phyloP scores from a whole-genome alignment of 1,284 basidiomycete genomes.

The Limonomyces culmigenus region DNA sequence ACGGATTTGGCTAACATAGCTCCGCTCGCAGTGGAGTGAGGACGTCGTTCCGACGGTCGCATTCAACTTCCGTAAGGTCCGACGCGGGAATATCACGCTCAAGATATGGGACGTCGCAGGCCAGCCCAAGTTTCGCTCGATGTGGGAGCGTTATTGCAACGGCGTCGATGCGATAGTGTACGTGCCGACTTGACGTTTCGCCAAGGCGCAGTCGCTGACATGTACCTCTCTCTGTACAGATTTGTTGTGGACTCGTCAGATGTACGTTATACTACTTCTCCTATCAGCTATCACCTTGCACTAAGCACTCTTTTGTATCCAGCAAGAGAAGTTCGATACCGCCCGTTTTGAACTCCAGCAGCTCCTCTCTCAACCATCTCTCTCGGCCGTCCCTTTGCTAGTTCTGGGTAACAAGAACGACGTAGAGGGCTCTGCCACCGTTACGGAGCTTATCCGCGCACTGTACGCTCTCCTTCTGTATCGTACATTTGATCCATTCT shows the following conservation, averaged over 20 bases:
- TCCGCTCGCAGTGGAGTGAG: slow-evolving; percentile 56
- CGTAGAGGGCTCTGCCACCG: slow-evolving; percentile 58
- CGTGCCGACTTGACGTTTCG: slow-evolving; percentile 18
- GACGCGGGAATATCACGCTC: slow-evolving; percentile 80
- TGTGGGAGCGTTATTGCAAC: slow-evolving; percentile 92
- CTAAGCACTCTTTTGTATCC: slow-evolving; percentile 4
- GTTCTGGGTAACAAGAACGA: slow-evolving; percentile 97
- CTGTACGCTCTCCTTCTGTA: slow-evolving; percentile 36
- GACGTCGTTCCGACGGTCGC: slow-evolving; percentile 90
- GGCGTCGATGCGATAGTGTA: slow-evolving; percentile 91
- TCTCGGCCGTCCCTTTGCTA: slow-evolving; percentile 73
- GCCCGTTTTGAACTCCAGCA: slow-evolving; percentile 86
- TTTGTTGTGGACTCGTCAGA: slow-evolving; percentile 85
- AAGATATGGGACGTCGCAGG: slow-evolving; percentile 95
- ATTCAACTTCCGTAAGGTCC: slow-evolving; percentile 75
- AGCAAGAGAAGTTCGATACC: slow-evolving; percentile 73
- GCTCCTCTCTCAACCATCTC: slow-evolving; percentile 56
- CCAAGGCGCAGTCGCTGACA: slow-evolving; percentile 5
- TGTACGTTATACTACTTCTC: slow-evolving; percentile 24
- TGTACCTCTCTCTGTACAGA: slow-evolving; percentile 22
- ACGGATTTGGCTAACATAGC: neutral
- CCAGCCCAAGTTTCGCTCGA: slow-evolving; percentile 85
- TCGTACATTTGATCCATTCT: slow-evolving; percentile 3
- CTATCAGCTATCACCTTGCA: slow-evolving; percentile 1
- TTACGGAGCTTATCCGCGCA: slow-evolving; percentile 75